A percentile compares a stretch with the other conserved stretches of the same genome.
These are phyloP conservation scores for Tolypocladium cylindrosporum DNA, from an alignment of 2,329 filamentous ascomycete genomes.

Conservation along the genomic window DNA sequence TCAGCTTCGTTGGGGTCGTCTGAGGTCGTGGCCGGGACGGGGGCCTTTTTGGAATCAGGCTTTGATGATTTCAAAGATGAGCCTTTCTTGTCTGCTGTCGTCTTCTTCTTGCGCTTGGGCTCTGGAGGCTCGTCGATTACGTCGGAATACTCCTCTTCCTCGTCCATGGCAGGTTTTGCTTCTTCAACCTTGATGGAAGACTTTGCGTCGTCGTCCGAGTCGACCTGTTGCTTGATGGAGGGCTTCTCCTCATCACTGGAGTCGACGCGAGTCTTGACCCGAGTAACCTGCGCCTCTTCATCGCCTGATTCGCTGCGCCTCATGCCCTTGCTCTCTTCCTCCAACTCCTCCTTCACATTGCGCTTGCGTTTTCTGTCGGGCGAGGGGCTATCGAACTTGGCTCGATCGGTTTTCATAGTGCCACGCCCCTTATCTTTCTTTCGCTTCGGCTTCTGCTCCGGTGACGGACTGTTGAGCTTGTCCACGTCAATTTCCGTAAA, in stretches of 20 bases:
- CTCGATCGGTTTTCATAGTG: background rate
- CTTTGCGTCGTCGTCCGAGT: constrained; percentile 10
- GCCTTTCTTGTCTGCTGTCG: constrained; percentile 18
- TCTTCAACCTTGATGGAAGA: constrained; percentile 10
- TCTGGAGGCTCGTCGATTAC: constrained; percentile 65
- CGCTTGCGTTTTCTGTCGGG: constrained; percentile 6
- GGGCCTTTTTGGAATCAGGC: constrained; percentile 17
- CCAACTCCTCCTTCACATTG: constrained; percentile 3
- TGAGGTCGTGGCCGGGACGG: constrained; percentile 7
- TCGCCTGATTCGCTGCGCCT: constrained; percentile 6
- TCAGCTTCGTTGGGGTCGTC: constrained; percentile 60
- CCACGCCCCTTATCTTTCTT: constrained; percentile 4
- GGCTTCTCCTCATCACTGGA: constrained; percentile 5
- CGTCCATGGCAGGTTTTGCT: constrained; percentile 11
- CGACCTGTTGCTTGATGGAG: constrained; percentile 2
- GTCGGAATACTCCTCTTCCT: constrained; percentile 30
- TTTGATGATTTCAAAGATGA: constrained; percentile 18
- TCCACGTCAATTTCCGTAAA: background rate
- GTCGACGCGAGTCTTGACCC: background rate
- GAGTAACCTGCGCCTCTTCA: background rate
- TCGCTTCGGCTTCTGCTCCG: constrained; percentile 3
- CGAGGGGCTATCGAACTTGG: background rate
- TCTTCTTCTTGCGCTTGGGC: constrained; percentile 47
- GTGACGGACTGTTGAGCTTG: background rate
- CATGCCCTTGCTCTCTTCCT: constrained; percentile 7